phyloP scores from a whole-genome alignment of 257 asterid genomes.

The Salvia rosmarinus region DNA sequence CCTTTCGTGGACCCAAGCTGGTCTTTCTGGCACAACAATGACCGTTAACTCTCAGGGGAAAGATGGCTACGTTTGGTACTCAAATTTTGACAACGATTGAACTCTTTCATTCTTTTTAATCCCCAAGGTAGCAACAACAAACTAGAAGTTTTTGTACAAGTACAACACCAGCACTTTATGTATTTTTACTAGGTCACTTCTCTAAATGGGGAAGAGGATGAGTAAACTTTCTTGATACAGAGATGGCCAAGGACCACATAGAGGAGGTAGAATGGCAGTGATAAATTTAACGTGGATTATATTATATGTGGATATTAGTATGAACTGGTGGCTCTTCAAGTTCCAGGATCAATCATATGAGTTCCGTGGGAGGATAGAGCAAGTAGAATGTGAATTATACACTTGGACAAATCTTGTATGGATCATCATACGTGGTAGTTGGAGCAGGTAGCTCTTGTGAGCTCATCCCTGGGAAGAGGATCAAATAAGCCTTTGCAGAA shows the following conservation, averaged over 20 bases:
- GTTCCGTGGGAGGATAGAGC: neutral
- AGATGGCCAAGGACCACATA: slow-evolving; percentile 6
- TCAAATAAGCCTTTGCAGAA: neutral
- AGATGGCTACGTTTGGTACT: neutral
- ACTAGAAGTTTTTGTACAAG: neutral
- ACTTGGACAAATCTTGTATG: no score
- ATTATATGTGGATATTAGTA: neutral
- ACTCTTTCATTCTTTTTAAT: neutral
- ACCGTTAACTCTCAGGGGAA: neutral
- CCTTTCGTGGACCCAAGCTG: neutral
- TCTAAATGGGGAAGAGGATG: neutral
- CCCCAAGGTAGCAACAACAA: neutral
- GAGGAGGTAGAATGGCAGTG: neutral
- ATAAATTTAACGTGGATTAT: neutral
- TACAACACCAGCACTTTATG: slow-evolving; percentile 3
- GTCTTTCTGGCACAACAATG: neutral
- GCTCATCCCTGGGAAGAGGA: no score
- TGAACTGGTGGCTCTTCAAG: neutral
- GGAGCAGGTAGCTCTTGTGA: neutral
- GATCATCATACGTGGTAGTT: neutral
- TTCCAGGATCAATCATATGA: neutral
- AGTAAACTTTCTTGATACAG: neutral
- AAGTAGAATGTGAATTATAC: no score
- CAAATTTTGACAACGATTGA: neutral
- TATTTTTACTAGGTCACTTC: neutral